Conservation (phyloP, 2,329 filamentous ascomycete species). For the Tolypocladium inflatum region DNA sequence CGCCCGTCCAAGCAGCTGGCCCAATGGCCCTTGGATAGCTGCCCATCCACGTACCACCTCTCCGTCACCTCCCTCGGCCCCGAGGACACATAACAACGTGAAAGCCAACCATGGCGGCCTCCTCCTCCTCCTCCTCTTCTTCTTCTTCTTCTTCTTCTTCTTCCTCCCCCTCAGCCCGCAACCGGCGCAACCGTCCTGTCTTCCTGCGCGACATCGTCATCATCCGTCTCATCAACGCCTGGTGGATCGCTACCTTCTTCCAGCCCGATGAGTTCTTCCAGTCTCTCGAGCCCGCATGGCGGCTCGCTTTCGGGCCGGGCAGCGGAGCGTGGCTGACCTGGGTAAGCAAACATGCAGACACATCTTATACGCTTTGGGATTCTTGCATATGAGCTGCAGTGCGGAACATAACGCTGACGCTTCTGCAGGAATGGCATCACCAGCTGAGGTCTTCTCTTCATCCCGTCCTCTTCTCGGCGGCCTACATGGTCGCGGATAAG, state of each 20-base stretch:
- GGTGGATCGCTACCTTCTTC: conserved; percentile 80
- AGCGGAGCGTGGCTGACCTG: conserved; percentile 92
- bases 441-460: conserved; percentile 85
- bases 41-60: background rate
- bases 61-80: background rate
- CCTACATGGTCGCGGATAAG: conserved; percentile 56
- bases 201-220: conserved; percentile 39
- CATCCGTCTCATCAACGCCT: conserved; percentile 71
- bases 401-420: conserved; percentile 6
- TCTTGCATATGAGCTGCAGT: conserved; percentile 7
- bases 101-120: background rate
- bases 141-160: conserved; percentile 5
- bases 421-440: conserved; percentile 75
- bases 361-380: too few relatives aligned
- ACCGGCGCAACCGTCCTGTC: conserved; percentile 9
- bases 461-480: conserved; percentile 71
- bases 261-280: conserved; percentile 98
- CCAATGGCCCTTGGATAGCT: background rate
- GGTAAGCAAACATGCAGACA: conserved; percentile 44
- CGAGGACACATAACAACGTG: background rate
- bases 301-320: conserved; percentile 65
- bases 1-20: background rate
- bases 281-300: conserved; percentile 89
- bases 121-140: background rate
- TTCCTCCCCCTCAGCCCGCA: conserved; percentile 7